Base-by-base conservation (phyloP, 805 yeast species). In the Pichia cephalocereana region DNA sequence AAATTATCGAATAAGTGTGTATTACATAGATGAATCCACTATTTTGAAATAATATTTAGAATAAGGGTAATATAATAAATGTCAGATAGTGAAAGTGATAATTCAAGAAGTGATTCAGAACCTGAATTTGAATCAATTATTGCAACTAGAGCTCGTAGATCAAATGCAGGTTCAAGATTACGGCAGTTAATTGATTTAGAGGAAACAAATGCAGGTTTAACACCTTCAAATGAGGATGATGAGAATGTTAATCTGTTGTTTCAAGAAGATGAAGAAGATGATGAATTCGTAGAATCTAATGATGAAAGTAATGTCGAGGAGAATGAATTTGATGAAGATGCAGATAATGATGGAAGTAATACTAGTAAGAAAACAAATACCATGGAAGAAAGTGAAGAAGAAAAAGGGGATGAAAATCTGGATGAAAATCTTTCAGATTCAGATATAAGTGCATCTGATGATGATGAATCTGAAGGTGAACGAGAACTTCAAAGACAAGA, bases 151-250 rank as follows among this genome's bases (percentile, higher is more conserved):
- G 69, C 79, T 51, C 72, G 87, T 54, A 78, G 99, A 47, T 65
- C 88, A 41, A 93, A 91, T 67, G 99, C 99, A 2, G 99, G 99
- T 15, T 83, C 86, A 46, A 72, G 93, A 47, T 70, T 93, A 61
- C 78, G 79, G 57, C 79, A 80, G 48, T 72, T 93, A 51, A 68
- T 93, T 18, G 84, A 80, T 50, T 74, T 86, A 30, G 96, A 82
- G 56, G 85, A 69, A 15, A 72, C 70, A 4, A 59, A 59, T 34
- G 48, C 46, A 7, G 62, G 55, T 15, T 49, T 45, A 12, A 56
- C 43, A 34, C 56, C 47, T 39, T 58, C 38, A 37, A 64, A 54
- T 7, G 88, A 86, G 40, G 95, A 85, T 40, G 95, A 86, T 52
- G 89, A 83, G 55, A 80, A 83, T 46, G 84, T 86, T 38, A 78